A percentile compares a stretch with the other conserved stretches of the same genome.
Evolutionary conservation across 805 yeast species (phyloP).

Genomic region (Lipomyces anomalus): DNA sequence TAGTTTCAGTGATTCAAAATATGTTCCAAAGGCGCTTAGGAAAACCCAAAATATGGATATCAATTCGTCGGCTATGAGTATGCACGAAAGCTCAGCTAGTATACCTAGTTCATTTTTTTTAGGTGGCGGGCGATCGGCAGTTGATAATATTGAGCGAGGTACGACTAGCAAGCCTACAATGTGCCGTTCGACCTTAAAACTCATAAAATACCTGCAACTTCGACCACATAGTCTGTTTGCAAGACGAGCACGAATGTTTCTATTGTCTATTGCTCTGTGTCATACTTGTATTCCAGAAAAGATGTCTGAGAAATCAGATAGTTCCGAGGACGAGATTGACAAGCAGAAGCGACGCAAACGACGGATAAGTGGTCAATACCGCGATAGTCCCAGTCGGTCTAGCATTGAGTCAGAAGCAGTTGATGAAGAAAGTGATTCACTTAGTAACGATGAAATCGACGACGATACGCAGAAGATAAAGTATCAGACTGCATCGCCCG

Average conservation of each 20-base stretch:
- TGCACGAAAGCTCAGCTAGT: too few relatives aligned
- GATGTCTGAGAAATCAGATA: too few relatives aligned
- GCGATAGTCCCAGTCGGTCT: background rate
- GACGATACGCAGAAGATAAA: slow-evolving; percentile 45
- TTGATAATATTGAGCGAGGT: too few relatives aligned
- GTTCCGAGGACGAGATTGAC: slow-evolving; percentile 15
- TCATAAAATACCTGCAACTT: slow-evolving; percentile 62
- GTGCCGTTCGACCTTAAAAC: slow-evolving; percentile 57
- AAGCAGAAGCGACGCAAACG: slow-evolving; percentile 1
- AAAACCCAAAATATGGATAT: too few relatives aligned
- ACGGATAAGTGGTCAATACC: background rate
- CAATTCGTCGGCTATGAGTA: too few relatives aligned
- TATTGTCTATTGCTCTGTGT: slow-evolving; percentile 77
- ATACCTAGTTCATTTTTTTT: too few relatives aligned
- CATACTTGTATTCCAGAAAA: slow-evolving; percentile 79
- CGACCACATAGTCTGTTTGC: slow-evolving; percentile 69
- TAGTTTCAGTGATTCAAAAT: too few relatives aligned
- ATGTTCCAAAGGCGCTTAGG: too few relatives aligned
- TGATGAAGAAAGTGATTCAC: slow-evolving; percentile 29
- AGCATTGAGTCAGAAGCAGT: too few relatives aligned
- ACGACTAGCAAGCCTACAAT: too few relatives aligned
- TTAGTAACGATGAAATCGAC: slow-evolving; percentile 25
- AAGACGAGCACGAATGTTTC: slow-evolving; percentile 67
- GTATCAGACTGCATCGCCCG: slow-evolving; percentile 95
- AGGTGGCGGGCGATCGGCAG: too few relatives aligned